Percentiles rank a stretch among this genome's conserved stretches.
These are phyloP conservation scores for Penicillium sp. DNA, from an alignment of 2,329 filamentous ascomycete genomes.

Conservation along the genomic window DNA sequence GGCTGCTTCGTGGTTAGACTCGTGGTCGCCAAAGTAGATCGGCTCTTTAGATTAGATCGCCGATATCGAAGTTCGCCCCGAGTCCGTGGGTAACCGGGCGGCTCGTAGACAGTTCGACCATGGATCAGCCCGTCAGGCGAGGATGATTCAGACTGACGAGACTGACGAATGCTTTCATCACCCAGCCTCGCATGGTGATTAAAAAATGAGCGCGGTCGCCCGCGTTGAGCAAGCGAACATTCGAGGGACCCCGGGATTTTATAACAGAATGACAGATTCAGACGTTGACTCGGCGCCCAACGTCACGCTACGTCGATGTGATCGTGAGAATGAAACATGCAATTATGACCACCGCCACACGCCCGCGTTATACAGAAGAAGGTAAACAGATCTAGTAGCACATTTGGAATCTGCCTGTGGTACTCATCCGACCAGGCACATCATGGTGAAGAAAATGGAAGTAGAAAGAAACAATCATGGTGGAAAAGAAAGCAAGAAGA, in stretches of 20 bases:
- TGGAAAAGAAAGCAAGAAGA: too few relatives aligned
- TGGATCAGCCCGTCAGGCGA: slow-evolving; percentile 29
- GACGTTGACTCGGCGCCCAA: slow-evolving; percentile 9
- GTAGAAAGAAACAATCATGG: neutral
- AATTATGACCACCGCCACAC: slow-evolving; percentile 33
- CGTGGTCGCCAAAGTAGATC: neutral
- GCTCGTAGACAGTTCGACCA: slow-evolving; percentile 30
- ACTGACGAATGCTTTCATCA: slow-evolving; percentile 42
- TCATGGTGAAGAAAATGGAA: neutral
- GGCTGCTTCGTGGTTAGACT: neutral
- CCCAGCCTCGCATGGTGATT: slow-evolving; percentile 22
- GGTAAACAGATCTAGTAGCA: slow-evolving; percentile 23
- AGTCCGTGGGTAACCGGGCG: slow-evolving; percentile 31
- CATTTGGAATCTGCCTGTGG: slow-evolving; percentile 16
- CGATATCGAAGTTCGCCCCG: slow-evolving; percentile 14
- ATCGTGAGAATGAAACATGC: slow-evolving; percentile 33
- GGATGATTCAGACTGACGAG: slow-evolving; percentile 39
- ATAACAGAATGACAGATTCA: slow-evolving; percentile 15
- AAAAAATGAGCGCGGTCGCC: slow-evolving; percentile 26
- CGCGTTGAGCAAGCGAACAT: slow-evolving; percentile 7
- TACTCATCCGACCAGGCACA: neutral
- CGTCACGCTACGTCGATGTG: slow-evolving; percentile 39
- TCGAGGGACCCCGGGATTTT: slow-evolving; percentile 23
- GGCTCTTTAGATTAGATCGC: neutral
- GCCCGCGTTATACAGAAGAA: slow-evolving; percentile 24